phyloP scores from a whole-genome alignment of 2,329 filamentous ascomycete genomes.

The Nigrospora sphaerica region DNA sequence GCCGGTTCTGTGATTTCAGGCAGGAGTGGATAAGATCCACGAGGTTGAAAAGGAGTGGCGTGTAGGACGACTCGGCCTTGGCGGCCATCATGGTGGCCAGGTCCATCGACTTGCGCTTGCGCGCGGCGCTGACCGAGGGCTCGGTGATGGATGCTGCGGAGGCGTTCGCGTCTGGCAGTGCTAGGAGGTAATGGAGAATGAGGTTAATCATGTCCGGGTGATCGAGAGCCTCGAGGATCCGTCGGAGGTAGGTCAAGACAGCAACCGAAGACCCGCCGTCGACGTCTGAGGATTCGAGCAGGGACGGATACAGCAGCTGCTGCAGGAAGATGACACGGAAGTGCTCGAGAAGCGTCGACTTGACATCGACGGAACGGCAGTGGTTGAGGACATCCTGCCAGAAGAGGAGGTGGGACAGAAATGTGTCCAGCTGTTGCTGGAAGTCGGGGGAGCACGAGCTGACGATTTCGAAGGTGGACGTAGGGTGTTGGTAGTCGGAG shows the following conservation, averaged over 20 bases:
- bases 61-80: slow-evolving; percentile 64
- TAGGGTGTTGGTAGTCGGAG: slow-evolving; percentile 77
- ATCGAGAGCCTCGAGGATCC: slow-evolving; percentile 84
- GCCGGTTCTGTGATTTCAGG: slow-evolving; percentile 73
- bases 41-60: slow-evolving; percentile 85
- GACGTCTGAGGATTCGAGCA: slow-evolving; percentile 93
- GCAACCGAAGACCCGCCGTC: slow-evolving; percentile 95
- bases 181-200: slow-evolving; percentile 86
- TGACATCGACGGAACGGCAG: slow-evolving; percentile 85
- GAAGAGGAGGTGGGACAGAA: slow-evolving; percentile 89
- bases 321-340: slow-evolving; percentile 96
- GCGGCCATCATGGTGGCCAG: slow-evolving; percentile 73
- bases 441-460: slow-evolving; percentile 69
- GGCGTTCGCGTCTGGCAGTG: slow-evolving; percentile 56
- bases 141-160: slow-evolving; percentile 27
- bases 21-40: slow-evolving; percentile 86
- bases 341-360: slow-evolving; percentile 87
- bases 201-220: slow-evolving; percentile 92
- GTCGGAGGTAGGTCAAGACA: slow-evolving; percentile 85
- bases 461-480: slow-evolving; percentile 63
- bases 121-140: slow-evolving; percentile 58
- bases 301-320: slow-evolving; percentile 89
- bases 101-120: slow-evolving; percentile 83
- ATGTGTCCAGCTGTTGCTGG: slow-evolving; percentile 82
- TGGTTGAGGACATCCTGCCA: slow-evolving; percentile 98